Conservation (phyloP, 768 basidiomycete species). For the Amyloporia xantha region DNA sequence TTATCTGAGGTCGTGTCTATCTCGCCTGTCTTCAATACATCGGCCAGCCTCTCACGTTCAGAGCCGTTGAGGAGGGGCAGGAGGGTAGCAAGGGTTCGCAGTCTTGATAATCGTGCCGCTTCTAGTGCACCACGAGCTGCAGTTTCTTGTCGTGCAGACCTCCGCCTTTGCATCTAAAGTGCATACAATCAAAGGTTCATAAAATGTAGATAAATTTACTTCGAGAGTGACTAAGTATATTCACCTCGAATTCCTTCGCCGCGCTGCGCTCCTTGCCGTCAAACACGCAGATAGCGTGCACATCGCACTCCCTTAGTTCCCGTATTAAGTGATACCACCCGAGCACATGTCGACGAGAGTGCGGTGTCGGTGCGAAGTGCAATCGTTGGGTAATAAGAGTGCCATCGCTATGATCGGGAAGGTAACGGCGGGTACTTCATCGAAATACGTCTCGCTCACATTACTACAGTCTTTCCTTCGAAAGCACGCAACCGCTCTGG, state of each 20-base stretch:
- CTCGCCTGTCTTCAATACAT: neutral
- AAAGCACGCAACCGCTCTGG: slow-evolving; percentile 59
- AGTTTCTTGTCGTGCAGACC: slow-evolving; percentile 40
- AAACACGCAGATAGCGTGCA: slow-evolving; percentile 70
- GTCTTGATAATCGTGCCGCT: slow-evolving; percentile 46
- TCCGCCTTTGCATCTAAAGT: slow-evolving; percentile 50
- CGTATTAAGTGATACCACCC: slow-evolving; percentile 70
- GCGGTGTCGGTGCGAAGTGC: slow-evolving; percentile 62
- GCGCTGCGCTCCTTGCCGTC: slow-evolving; percentile 61
- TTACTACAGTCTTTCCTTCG: slow-evolving; percentile 62
- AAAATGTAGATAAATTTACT: neutral
- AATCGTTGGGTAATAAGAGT: slow-evolving; percentile 81
- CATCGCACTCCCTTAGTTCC: slow-evolving; percentile 51
- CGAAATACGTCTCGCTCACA: slow-evolving; percentile 50
- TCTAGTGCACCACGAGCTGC: slow-evolving; percentile 53
- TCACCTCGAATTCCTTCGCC: slow-evolving; percentile 70
- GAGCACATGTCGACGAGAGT: slow-evolving; percentile 62
- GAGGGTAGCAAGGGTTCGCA: slow-evolving; percentile 32
- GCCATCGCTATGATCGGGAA: slow-evolving; percentile 54
- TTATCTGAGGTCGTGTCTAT: too few relatives aligned
- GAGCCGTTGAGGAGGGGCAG: neutral
- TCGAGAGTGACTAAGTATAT: too few relatives aligned
- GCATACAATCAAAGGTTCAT: neutral
- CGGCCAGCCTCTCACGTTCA: neutral
- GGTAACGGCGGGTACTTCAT: neutral